Base-by-base conservation (phyloP, 2,329 filamentous ascomycete genomes). In the Cladosporium sp. region DNA sequence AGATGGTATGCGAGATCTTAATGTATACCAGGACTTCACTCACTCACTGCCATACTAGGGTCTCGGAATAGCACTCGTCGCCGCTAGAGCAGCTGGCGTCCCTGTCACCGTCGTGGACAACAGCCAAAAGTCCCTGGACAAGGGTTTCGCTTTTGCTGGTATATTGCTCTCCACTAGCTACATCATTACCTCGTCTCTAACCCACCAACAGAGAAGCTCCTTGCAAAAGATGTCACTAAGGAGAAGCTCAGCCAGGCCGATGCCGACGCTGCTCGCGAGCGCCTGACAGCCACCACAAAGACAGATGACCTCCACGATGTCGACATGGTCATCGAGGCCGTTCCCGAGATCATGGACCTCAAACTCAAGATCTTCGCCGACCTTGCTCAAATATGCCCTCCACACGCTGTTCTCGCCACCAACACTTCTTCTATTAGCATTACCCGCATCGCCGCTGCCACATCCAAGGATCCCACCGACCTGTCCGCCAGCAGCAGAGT, bases 391-490 rank as follows among this genome's bases (percentile, higher is more conserved):
- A 84, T 95, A 59, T 91, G 88, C 59, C 85, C 89, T 9, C 76
- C 84, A 47, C 89, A 97, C 66, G 83, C 93, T 53, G 88, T 99
- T 61, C 81, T 99, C 30, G 92, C 93, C 4, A 99, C 93, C 56
- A 99, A 99, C 75, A 99, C 93, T 6, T 96, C 90, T n/a, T 96
- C 90, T 55, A 99, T 99, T 67, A 92, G 89, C 54, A 96, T 99
- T 69, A 99, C 93, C 38, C 87, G 86, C 65, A 96, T 99, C 63
- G 93, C 93, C 17, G 91, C 93, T 3, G 83, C 91, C 8, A 68
- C 67, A 2, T 92, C 92, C 1, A 86, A 84, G 20, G 83, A 95
- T 65, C 86, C 89, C 1, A 92, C 75, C 15, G 88, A 96, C 64
- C 84, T 88, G 19, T 85, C 84, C 38, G 87, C 85, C 36, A 86